Percentiles rank a stretch among this genome's conserved stretches.
Conservation (phyloP, 2,329 filamentous ascomycete species). For the Esteya vermicola region DNA sequence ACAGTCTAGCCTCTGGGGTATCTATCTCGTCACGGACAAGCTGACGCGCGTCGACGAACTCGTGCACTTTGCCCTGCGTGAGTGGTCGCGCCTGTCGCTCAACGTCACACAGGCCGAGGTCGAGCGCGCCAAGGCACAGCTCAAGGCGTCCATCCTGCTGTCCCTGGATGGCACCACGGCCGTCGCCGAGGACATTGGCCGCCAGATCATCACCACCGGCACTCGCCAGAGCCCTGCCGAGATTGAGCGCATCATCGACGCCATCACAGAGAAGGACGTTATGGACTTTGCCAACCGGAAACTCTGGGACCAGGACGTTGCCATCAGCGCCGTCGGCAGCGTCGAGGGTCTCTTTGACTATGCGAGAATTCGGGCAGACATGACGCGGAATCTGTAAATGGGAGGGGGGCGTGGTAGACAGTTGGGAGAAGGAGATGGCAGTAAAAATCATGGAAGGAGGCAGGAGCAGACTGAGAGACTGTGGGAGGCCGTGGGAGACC, state of each 20-base stretch:
- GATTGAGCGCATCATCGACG: conserved; percentile 82
- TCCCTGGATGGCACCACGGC: conserved; percentile 96
- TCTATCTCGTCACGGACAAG: conserved; percentile 93
- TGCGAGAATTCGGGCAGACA: conserved; percentile 22
- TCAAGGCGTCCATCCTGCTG: conserved; percentile 95
- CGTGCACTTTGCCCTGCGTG: conserved; percentile 93
- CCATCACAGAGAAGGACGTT: conserved; percentile 87
- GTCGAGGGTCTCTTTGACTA: conserved; percentile 81
- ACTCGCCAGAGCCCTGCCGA: conserved; percentile 82
- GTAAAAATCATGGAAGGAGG: too few species aligned
- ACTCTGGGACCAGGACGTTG: conserved; percentile 95
- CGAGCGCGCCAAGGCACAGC: conserved; percentile 96
- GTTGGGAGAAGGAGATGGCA: too few species aligned
- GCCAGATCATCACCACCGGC: conserved; percentile 95
- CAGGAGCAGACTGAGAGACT: too few species aligned
- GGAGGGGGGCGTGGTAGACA: neutral
- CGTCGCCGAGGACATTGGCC: conserved; percentile 94
- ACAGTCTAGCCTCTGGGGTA: conserved; percentile 78
- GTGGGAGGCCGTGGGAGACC: too few species aligned
- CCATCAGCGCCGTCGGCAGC: conserved; percentile 81
- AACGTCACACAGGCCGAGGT: conserved; percentile 81
- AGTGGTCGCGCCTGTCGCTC: conserved; percentile 91
- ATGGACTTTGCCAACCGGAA: conserved; percentile 93
- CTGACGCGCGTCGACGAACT: conserved; percentile 81
- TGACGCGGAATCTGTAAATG: conserved; percentile 22